A percentile compares a stretch with the other conserved stretches of the same genome.
Evolutionary conservation across 768 basidiomycete genomes (phyloP).

Genomic region (Chalciporus piperatus): DNA sequence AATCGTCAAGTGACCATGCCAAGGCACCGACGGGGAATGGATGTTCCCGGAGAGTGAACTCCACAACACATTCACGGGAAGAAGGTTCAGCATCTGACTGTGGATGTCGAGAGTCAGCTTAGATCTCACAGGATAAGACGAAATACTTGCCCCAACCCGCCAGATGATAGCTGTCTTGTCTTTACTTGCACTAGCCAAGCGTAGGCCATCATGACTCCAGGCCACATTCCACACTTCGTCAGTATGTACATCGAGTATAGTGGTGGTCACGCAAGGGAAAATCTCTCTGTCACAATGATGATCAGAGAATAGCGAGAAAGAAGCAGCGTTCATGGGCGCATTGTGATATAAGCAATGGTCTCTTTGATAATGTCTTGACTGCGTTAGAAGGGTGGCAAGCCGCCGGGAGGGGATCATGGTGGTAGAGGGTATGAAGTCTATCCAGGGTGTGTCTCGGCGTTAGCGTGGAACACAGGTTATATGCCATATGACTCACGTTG

Average conservation of each 20-base stretch:
- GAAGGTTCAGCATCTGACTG: conserved; percentile 49
- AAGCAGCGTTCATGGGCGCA: conserved; percentile 48
- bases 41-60: conserved; percentile 71
- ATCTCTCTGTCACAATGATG: conserved; percentile 76
- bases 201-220: conserved; percentile 89
- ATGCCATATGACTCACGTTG: conserved; percentile 58
- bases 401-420: conserved; percentile 93
- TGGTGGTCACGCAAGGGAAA: conserved; percentile 85
- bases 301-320: conserved; percentile 85
- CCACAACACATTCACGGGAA: conserved; percentile 56
- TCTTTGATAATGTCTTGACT: conserved; percentile 80
- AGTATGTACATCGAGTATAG: conserved; percentile 78
- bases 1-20: conserved; percentile 92
- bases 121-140: conserved; percentile 4
- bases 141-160: conserved; percentile 67
- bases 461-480: neutral
- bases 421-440: conserved; percentile 86
- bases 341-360: conserved; percentile 87
- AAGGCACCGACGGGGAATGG: conserved; percentile 74
- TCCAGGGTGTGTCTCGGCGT: neutral
- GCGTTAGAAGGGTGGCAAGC: conserved; percentile 78
- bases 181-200: conserved; percentile 83
- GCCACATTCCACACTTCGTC: conserved; percentile 96
- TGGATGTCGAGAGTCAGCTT: conserved; percentile 2
- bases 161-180: conserved; percentile 90